Evolutionary conservation across 495 filamentous ascomycete species (phyloP), one percentile per base, ranked within the genome.

Genomic region (Evansstolkia leycettana): DNA sequence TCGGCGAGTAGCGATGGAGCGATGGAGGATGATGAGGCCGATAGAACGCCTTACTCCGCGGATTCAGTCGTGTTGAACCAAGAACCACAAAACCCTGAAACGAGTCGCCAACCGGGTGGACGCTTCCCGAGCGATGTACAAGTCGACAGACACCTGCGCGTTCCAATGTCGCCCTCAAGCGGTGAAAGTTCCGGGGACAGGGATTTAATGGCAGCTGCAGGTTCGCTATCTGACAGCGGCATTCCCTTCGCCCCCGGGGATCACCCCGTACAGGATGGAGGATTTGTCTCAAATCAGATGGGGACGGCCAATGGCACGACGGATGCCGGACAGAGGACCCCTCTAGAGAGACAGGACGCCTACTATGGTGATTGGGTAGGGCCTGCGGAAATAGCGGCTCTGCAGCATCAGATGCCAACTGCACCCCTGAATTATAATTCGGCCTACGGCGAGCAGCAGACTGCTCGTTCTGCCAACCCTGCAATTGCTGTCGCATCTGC

Each of bases 61-160:
- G 64, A 60, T 32, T 73, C 73, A 4, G 64, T 70, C 17, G 64
- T 62, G 27, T 39, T 62, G 39, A 42, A 44, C 31, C 54, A 57
- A 17, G 65, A 65, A n/a, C 55, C 64, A 28, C 64, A 67, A 26
- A 62, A 57, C 15, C 60, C 62, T 10, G 62, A 62, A 44, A 56
- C 60, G 15, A 80, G 85, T 45, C 79, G 79, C 36, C 74, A 78
- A 55, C 73, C 82, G 70, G 87, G 86, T 68, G 86, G 87, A 58
- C 77, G 84, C 43, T 94, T 94, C 60, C 86, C 87, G 47, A 85
- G 79, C 55, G 83, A 90, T 58, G 56, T 92, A 35, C 74, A 84
- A 51, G 72, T 93, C 47, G 76, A 83, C 47, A 74, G 83, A 60
- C 71, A 80, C 64, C 73, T 83, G 68, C 80, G 82, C 50, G 78